Evolutionary conservation across 2,329 filamentous ascomycete species (phyloP).

Genomic region (Blastomyces percursus): DNA sequence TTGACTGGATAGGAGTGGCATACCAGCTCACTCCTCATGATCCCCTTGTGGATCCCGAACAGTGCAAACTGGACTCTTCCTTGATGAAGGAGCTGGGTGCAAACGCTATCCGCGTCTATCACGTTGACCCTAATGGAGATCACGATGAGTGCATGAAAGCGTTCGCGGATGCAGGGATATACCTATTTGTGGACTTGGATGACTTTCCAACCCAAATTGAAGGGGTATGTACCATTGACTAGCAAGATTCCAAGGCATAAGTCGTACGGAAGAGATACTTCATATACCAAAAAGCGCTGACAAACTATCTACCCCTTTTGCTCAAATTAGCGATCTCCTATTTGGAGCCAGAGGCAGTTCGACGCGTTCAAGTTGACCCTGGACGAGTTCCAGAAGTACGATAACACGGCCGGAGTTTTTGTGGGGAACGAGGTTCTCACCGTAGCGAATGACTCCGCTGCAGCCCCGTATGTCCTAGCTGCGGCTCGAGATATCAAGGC

Average conservation of each 20-base stretch:
- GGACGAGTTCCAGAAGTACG: conserved; percentile 64
- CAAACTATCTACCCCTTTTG: not conserved
- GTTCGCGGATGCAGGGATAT: conserved; percentile 70
- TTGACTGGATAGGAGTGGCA: conserved; percentile 46
- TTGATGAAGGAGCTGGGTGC: conserved; percentile 72
- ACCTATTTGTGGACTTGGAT: conserved; percentile 70
- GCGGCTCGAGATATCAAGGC: conserved; percentile 72
- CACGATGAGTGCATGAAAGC: conserved; percentile 73
- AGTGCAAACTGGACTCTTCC: conserved; percentile 63
- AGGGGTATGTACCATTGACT: conserved; percentile 23
- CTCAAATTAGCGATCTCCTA: conserved; percentile 42
- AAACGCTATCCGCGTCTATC: conserved; percentile 80
- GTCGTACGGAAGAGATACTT: not conserved
- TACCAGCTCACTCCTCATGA: conserved; percentile 60
- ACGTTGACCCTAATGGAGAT: conserved; percentile 60
- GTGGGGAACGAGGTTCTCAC: conserved; percentile 74
- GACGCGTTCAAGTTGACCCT: conserved; percentile 59
- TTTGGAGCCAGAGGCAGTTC: conserved; percentile 64
- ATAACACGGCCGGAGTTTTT: conserved; percentile 75
- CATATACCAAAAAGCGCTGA: not conserved
- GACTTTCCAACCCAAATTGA: conserved; percentile 37
- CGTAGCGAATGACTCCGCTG: conserved; percentile 41
- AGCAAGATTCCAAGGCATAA: not conserved
- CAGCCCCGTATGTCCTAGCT: conserved; percentile 74
- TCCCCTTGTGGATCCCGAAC: conserved; percentile 61